Percentiles rank a stretch among this genome's conserved stretches.
These are phyloP conservation scores for Trichoderma sp. DNA, from an alignment of 2,329 filamentous ascomycete genomes.

Conservation along the genomic window DNA sequence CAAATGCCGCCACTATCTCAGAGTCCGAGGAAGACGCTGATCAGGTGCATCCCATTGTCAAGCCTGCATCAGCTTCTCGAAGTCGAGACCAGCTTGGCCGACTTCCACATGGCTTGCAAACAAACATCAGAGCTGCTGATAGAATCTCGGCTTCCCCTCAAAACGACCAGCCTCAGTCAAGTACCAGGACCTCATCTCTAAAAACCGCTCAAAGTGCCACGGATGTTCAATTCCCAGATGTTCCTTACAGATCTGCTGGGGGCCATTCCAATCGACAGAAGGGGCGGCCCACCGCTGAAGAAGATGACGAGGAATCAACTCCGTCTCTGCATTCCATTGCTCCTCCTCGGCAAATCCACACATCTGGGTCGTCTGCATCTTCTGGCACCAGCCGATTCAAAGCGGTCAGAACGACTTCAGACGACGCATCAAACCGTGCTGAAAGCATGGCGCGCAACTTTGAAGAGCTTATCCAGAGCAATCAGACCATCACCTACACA, in stretches of 20 bases:
- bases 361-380: conserved; percentile 56
- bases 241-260: conserved; percentile 40
- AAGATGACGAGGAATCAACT: conserved; percentile 42
- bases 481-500: conserved; percentile 81
- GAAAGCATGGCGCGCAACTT: conserved; percentile 70
- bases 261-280: conserved; percentile 36
- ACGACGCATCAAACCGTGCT: conserved; percentile 52
- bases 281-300: conserved; percentile 48
- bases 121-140: conserved; percentile 31
- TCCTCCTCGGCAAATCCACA: conserved; percentile 47
- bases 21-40: conserved; percentile 48
- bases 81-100: conserved; percentile 16
- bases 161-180: conserved; percentile 32
- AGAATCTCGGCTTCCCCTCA: conserved; percentile 31
- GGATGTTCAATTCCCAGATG: conserved; percentile 40
- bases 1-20: conserved; percentile 46
- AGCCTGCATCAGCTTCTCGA: conserved; percentile 2
- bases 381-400: conserved; percentile 50
- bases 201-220: conserved; percentile 40
- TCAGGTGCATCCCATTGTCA: neutral
- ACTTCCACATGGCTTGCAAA: conserved; percentile 26
- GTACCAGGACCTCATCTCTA: conserved; percentile 44
- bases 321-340: conserved; percentile 33
- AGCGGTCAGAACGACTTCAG: conserved; percentile 58
- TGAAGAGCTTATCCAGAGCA: conserved; percentile 79